Percentiles rank a stretch among this genome's conserved stretches.
phyloP scores from a whole-genome alignment of 2,329 filamentous ascomycete species.

The Byssothecium circinans region DNA sequence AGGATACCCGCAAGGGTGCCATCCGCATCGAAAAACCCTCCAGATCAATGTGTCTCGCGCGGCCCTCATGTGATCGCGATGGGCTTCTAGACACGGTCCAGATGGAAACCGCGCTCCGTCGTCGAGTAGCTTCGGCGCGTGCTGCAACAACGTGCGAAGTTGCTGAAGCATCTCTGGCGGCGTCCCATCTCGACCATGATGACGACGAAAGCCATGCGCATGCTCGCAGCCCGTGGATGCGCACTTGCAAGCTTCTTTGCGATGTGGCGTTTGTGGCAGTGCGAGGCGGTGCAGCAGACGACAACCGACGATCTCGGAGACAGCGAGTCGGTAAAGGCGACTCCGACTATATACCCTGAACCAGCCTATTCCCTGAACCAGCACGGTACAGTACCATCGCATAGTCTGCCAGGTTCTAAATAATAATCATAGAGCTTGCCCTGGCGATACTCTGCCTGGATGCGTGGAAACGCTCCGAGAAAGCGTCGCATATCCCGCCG shows the following conservation, averaged over 20 bases:
- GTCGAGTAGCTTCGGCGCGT: slow-evolving; percentile 41
- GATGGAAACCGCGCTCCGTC: slow-evolving; percentile 22
- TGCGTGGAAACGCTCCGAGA: slow-evolving; percentile 4
- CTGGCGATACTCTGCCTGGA: too few relatives aligned
- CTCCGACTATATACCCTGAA: too few relatives aligned
- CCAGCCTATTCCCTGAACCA: too few relatives aligned
- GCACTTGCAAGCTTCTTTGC: too few relatives aligned
- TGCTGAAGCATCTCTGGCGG: slow-evolving; percentile 3
- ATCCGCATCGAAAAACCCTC: slow-evolving; percentile 21
- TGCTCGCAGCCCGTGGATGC: too few relatives aligned
- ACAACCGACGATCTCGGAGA: slow-evolving; percentile 6
- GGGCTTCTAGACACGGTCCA: slow-evolving; percentile 26
- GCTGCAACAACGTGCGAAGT: slow-evolving; percentile 31
- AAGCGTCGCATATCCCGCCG: slow-evolving; percentile 16
- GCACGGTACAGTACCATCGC: too few relatives aligned
- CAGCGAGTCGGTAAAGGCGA: too few relatives aligned
- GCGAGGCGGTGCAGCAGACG: slow-evolving; percentile 24
- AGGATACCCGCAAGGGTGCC: slow-evolving; percentile 33
- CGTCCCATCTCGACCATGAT: too few relatives aligned
- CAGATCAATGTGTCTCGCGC: too few relatives aligned
- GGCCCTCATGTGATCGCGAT: slow-evolving; percentile 36
- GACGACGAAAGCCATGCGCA: too few relatives aligned
- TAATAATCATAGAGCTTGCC: too few relatives aligned
- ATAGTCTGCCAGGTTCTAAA: too few relatives aligned
- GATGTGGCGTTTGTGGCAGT: slow-evolving; percentile 22